Conservation (phyloP, 1,139 yeast genomes). For the Suhomyces panamericanus region DNA sequence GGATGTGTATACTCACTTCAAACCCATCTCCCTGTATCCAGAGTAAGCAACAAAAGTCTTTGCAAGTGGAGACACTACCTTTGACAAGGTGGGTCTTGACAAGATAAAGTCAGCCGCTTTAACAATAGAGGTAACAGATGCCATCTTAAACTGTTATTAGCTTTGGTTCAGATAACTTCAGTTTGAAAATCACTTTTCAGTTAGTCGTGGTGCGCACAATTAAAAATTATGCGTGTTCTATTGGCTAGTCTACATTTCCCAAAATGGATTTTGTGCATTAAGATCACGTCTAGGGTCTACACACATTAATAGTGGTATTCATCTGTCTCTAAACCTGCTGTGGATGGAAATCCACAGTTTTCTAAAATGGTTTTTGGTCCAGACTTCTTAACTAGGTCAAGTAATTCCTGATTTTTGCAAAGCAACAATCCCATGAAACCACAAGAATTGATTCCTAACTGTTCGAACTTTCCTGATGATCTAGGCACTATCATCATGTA, state of each 20-base stretch:
- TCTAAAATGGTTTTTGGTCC: slow-evolving; percentile 51
- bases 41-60: slow-evolving; percentile 69
- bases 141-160: slow-evolving; percentile 39
- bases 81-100: slow-evolving; percentile 75
- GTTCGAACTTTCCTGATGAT: slow-evolving; percentile 38
- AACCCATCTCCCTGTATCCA: slow-evolving; percentile 93
- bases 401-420: slow-evolving; percentile 65
- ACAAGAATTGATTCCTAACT: slow-evolving; percentile 71
- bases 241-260: slow-evolving; percentile 14
- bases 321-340: slow-evolving; percentile 34
- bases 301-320: slow-evolving; percentile 34
- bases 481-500: slow-evolving; percentile 92
- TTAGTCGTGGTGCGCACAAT: slow-evolving; percentile 10
- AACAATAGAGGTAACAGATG: slow-evolving; percentile 78
- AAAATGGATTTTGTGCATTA: neutral
- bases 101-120: slow-evolving; percentile 79
- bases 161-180: neutral
- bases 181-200: neutral
- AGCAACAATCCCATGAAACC: slow-evolving; percentile 78
- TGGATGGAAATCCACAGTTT: slow-evolving; percentile 66
- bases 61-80: slow-evolving; percentile 77
- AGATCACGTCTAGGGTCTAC: neutral
- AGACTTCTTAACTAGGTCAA: slow-evolving; percentile 37
- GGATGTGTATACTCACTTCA: slow-evolving; percentile 47
- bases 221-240: slow-evolving; percentile 15